Base-by-base conservation (phyloP, 768 basidiomycete genomes). In the Tremella mesenterica region DNA sequence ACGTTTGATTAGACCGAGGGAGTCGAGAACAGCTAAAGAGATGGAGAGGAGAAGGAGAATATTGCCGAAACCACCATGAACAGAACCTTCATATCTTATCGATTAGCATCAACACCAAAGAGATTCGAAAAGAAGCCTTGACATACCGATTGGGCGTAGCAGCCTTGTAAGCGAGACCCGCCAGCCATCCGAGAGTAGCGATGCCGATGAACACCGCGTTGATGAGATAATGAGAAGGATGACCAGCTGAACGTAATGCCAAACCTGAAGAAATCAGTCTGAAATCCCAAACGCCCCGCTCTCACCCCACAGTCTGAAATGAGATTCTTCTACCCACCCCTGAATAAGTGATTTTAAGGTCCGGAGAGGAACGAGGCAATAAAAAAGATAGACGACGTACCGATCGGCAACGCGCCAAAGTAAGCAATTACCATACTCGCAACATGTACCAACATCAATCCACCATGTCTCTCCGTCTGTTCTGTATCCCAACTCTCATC, bases 111-210 rank as follows among this genome's bases (percentile, higher is more conserved):
- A 38, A 5, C 20, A 12, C 14, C n/a, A n/a, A n/a, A n/a, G n/a
- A n/a, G n/a, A n/a, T 27, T 36, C 45, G 16, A 52, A 54, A 31
- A 29, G 26, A 56, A 49, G 4, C 1, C 20, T 16, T 4, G 18
- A 77, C 84, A 65, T 73, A 91, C 85, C 90, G 83, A 72, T 92
- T 79, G 2, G 88, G 87, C 0, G 88, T 89, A 47, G 84, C 71
- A 58, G 86, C 86, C 39, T 77, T 77, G 73, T 96, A 95, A 21
- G 86, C 68, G 1, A 78, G 77, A 61, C 84, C 84, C 20, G 83
- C 74, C 13, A 81, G 77, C 69, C 84, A 81, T 4, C 87, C 88
- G 34, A 92, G 68, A 1, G 76, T 71, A 48, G 78, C 75, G 20
- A 86, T 76, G 12, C 60, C 73, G 66, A 85, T 84, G 74, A 90